Evolutionary conservation across 768 basidiomycete genomes (phyloP), one percentile per base, ranked within the genome.

Genomic region (Boletus reticulatus): DNA sequence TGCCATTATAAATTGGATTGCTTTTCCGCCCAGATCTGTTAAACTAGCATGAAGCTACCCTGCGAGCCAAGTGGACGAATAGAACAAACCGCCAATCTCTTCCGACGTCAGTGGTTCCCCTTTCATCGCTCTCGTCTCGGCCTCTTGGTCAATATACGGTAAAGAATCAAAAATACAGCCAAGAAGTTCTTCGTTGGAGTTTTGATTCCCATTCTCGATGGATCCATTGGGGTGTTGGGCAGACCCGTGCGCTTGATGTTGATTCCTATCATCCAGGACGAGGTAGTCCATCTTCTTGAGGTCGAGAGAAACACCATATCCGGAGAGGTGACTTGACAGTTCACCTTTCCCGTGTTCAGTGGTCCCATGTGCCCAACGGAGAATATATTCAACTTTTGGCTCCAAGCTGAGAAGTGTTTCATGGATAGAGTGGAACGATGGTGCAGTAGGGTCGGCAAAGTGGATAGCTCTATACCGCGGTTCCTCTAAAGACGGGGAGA

Each of bases 221-320:
- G 29, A 16, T 16, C 48, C 48, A 31, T 10, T 42, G 10, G 55
- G 44, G 10, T 54, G 52, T 12, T 50, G 56, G 11, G 50, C 19
- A 19, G 42, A 24, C 1, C 50, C 13, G 20, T 47, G 39, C 0
- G 27, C 43, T 14, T 58, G 41, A 53, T 54, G 69, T 59, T 63
- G 59, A 68, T 71, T 65, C 43, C 97, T 77, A 69, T 99, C 97
- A 66, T 99, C 97, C 9, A 98, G 75, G 5, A 88, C 94, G 13
- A 98, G 81, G 67, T 98, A 99, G 64, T 99, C 97, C 80, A 84
- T 97, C 75, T 95, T 97, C 78, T 99, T 99, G 62, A 99, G 72
- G 62, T 96, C 93, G 50, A 99, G 75, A 20, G 89, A 80, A 8
- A 95, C 95, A 4, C 97, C 97, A 62, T 93, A 99, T 6, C 96